Percentiles rank a stretch among this genome's conserved stretches.
Conservation (phyloP, 495 filamentous ascomycete genomes). For the Trichoderma orchidacearum region DNA sequence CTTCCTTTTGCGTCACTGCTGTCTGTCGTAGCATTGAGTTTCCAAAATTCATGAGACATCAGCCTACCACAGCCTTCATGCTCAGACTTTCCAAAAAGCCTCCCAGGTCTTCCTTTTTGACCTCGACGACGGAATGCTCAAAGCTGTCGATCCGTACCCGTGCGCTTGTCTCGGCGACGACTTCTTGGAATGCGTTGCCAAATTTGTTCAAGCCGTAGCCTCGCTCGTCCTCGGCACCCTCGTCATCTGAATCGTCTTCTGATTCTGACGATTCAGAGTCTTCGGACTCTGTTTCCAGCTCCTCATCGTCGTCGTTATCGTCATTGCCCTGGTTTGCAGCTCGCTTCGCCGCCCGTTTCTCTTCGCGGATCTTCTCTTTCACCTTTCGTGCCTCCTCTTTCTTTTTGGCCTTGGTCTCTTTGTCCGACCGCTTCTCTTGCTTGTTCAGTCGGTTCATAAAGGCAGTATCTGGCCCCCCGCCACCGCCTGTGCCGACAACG, state of each 20-base stretch:
- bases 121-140: slow-evolving; percentile 93
- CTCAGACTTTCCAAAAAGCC: slow-evolving; percentile 87
- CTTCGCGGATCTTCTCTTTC: slow-evolving; percentile 47
- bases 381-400: slow-evolving; percentile 44
- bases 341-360: slow-evolving; percentile 36
- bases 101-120: slow-evolving; percentile 84
- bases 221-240: slow-evolving; percentile 37
- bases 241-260: slow-evolving; percentile 46
- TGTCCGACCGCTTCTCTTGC: slow-evolving; percentile 42
- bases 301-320: slow-evolving; percentile 34
- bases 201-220: slow-evolving; percentile 74
- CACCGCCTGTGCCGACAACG: slow-evolving; percentile 77
- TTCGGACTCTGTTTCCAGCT: slow-evolving; percentile 43
- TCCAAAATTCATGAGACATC: slow-evolving; percentile 10
- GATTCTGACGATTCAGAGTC: slow-evolving; percentile 37
- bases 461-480: slow-evolving; percentile 49
- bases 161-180: slow-evolving; percentile 81
- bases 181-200: slow-evolving; percentile 90
- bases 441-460: slow-evolving; percentile 48
- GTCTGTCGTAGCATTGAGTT: background rate
- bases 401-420: slow-evolving; percentile 46
- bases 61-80: slow-evolving; percentile 84
- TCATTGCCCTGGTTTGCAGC: slow-evolving; percentile 27
- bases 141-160: slow-evolving; percentile 90
- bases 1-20: background rate